Evolutionary conservation across 2,329 filamentous ascomycete genomes (phyloP), one percentile per base, ranked within the genome.

Genomic region (Xylaria arbuscula): DNA sequence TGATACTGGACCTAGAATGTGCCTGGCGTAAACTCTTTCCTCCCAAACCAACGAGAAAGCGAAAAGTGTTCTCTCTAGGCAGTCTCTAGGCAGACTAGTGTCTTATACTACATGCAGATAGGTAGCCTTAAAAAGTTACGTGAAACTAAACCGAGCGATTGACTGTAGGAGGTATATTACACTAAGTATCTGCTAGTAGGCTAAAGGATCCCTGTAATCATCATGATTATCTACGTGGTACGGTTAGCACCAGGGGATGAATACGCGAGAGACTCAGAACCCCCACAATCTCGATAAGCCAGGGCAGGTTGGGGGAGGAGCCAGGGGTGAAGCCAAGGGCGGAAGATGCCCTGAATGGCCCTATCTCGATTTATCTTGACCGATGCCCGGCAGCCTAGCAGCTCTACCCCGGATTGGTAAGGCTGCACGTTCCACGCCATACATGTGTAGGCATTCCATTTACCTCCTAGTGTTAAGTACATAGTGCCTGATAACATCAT

Each of bases 41-140:
- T 51, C 40, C 38, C 47, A 69, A 58, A 36, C 65, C 69, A 71
- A 71, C 69, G 28, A 68, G 63, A 67, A 64, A 40, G 50, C 36
- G 70, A 72, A 47, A 72, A 70, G 69, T 73, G 71, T 73, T 73
- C 71, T 71, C 66, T 62, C 58, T 24, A 40, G 22, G 28, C 2
- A 3, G 28, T 71, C 66, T 62, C 58, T 24, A 40, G 22, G 28
- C 2, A 3, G 28, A 9, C 28, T 48, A 59, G 54, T 32, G 38
- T 32, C 36, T 32, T 8, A 7, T 34, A 54, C 4, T 32, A 32
- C 13, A 36, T 34, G 15, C 8, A 54, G 50, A 28, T n/a, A 53
- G 50, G 50, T 34, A 54, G 6, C 15, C 36, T 54, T 15, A 17
- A 51, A 51, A 6, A 15, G 22, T 13, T 19, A 24, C 32, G 51